Evolutionary conservation across 768 basidiomycete species (phyloP).

Genomic region (Leccinum obscurum): DNA sequence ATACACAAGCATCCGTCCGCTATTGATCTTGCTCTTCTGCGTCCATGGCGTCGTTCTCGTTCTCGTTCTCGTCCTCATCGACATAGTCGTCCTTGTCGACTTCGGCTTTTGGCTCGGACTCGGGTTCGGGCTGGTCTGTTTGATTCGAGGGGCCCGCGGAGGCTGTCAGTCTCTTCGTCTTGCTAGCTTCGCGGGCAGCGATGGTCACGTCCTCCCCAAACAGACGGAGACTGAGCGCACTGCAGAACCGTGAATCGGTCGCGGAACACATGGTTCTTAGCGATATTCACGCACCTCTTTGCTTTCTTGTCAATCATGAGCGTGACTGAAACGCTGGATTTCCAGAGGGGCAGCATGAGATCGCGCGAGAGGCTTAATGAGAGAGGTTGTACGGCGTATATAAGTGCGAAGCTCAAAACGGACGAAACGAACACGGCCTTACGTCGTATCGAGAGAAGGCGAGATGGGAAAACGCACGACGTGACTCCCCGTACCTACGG

Average conservation of each 20-base stretch:
- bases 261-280: background rate
- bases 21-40: slow-evolving; percentile 15
- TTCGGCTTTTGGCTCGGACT: background rate
- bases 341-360: slow-evolving; percentile 93
- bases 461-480: slow-evolving; percentile 68
- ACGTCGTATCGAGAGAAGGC: slow-evolving; percentile 53
- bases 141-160: slow-evolving; percentile 1
- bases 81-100: slow-evolving; percentile 1
- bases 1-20: slow-evolving; percentile 4
- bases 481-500: slow-evolving; percentile 67
- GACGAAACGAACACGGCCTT: slow-evolving; percentile 22
- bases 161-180: slow-evolving; percentile 18
- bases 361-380: slow-evolving; percentile 65
- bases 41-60: slow-evolving; percentile 12
- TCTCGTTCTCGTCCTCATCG: slow-evolving; percentile 2
- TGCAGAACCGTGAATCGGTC: slow-evolving; percentile 28
- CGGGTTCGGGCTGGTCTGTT: background rate
- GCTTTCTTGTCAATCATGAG: slow-evolving; percentile 97
- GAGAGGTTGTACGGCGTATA: no score
- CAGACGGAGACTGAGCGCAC: slow-evolving; percentile 83
- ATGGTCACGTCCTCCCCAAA: slow-evolving; percentile 79
- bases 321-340: slow-evolving; percentile 81
- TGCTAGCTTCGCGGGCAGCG: slow-evolving; percentile 40
- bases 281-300: slow-evolving; percentile 64
- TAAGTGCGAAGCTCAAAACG: background rate